Evolutionary conservation across 345 rosid species (phyloP), one percentile per base, ranked within the genome.

Genomic region (Syzygium aromaticum): DNA sequence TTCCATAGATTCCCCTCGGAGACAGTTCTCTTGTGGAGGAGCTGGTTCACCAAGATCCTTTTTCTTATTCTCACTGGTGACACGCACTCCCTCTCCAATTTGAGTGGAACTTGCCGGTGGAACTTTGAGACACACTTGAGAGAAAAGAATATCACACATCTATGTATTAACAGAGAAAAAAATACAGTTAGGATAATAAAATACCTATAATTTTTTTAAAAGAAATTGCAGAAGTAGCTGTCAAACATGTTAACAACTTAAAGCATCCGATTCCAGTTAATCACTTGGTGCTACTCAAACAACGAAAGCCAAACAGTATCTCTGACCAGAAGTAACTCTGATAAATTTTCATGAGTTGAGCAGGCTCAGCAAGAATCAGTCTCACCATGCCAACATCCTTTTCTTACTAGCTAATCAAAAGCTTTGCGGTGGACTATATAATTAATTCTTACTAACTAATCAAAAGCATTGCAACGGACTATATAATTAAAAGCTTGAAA

Each of bases 131-230:
- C 98, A 95, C 89, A 98, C 86, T 93, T 98, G 99, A 87, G 98
- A 95, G 95, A 98, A 96, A 85, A 96, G 93, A 88, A 98, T 95
- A 91, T 95, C 99, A 89, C 99, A 98, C 99, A 98, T 98, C 99
- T 96, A 95, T 91, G 30, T n/a, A 85, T 40, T 25, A 46, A 57
- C 56, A 54, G 49, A 49, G 49, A 54, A 88, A 54, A 30, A 88
- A 11, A 51, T 80, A 57, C 11, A 14, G 82, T 33, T 21, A 56
- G 85, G 30, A 54, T 73, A 43, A 52, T 51, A 84, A 52, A 53
- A 22, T 56, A 25, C 64, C 54, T 56, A 49, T 23, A 22, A 84
- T 11, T 84, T 8, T 84, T 22, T 52, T 10, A 57, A 84, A 43
- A 84, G 40, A 28, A 84, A 84, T 52, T 84, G 57, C 56, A 30